Percentiles rank a stretch among this genome's conserved stretches.
phyloP scores from a whole-genome alignment of 2,329 filamentous ascomycete genomes.

The Lecanosticta acicola region DNA sequence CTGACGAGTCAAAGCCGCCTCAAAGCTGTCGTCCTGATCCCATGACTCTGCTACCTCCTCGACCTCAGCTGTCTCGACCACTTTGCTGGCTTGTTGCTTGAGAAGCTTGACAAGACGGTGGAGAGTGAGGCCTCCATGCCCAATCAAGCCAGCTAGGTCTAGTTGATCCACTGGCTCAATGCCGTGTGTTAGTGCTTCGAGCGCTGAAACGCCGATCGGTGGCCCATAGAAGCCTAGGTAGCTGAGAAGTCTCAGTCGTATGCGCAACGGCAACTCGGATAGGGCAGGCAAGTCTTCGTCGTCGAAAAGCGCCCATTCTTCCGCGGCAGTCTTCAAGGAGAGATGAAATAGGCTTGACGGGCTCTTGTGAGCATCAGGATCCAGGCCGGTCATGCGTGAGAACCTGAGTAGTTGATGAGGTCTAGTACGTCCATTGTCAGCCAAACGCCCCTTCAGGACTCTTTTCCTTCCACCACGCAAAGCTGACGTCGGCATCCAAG shows the following conservation, averaged over 20 bases:
- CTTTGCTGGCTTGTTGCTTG: constrained; percentile 25
- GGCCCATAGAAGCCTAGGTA: constrained; percentile 51
- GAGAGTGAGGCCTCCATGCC: constrained; percentile 42
- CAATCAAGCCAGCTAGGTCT: constrained; percentile 50
- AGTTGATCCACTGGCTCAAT: constrained; percentile 45
- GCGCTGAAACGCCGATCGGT: constrained; percentile 38
- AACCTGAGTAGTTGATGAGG: constrained; percentile 26
- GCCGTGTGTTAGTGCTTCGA: constrained; percentile 49
- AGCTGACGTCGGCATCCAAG: constrained; percentile 18
- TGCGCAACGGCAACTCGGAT: constrained; percentile 44
- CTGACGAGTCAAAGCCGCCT: constrained; percentile 21
- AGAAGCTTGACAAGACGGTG: constrained; percentile 38
- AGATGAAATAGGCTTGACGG: constrained; percentile 46
- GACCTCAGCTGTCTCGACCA: not conserved
- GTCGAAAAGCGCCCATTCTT: constrained; percentile 52
- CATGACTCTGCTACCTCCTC: constrained; percentile 40
- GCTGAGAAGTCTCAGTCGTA: constrained; percentile 51
- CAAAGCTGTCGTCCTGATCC: constrained; percentile 37
- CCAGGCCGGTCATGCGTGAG: constrained; percentile 16
- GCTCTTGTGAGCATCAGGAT: constrained; percentile 2
- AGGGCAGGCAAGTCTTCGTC: constrained; percentile 54
- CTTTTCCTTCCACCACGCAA: constrained; percentile 17
- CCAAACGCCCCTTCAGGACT: constrained; percentile 6
- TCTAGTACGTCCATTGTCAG: constrained; percentile 21
- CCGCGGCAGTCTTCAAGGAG: constrained; percentile 49